Base-by-base conservation (phyloP, 2,329 filamentous ascomycete species). In the Fusarium multiceps region DNA sequence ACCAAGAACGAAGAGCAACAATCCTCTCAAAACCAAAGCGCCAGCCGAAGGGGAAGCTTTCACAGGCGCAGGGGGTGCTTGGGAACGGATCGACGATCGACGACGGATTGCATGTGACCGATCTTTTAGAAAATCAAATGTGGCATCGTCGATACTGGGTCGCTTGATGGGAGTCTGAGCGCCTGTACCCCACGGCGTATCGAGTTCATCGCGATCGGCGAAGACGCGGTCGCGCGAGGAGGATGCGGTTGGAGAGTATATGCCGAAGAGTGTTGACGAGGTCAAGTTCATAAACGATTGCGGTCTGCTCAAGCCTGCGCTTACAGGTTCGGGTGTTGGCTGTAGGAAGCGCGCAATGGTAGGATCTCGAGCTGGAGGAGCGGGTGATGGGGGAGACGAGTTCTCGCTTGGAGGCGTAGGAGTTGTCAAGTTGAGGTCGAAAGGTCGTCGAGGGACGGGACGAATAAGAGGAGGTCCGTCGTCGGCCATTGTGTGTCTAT, bases 221-320 rank as follows among this genome's bases (percentile, higher is more conserved):
- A 78, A 78, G 61, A 77, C 76, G 75, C 83, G 79, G 71, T 86
- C 81, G 68, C 80, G 80, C 46, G 87, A 83, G 61, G 87, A 87
- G 64, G 87, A 87, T 32, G 86, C 85, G 1, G 88, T 88, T 9
- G 89, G 89, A 13, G 90, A 90, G 83, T 97, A 99, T 75, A 99
- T 99, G 57, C 96, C 95, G 72, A 92, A 92, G 7, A 99, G 87
- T 0, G 96, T 97, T 4, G 93, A 94, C 12, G 92, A 91, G 6
- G 93, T 97, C 64, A 99, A 86, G 78, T 98, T 97, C 76, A 94
- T 84, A 60, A 93, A 88, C 12, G 93, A 97, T 70, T 91, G 89
- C 25, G 90, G 92, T 62, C 93, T 89, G 76, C 87, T 90, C 70
- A 89, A 86, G 81, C 48, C 72, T 42, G 32, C 54, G 81, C 49